Percentiles rank a stretch among this genome's conserved stretches.
Evolutionary conservation across 768 basidiomycete species (phyloP).

Genomic region (Dacryopinax spathularia): DNA sequence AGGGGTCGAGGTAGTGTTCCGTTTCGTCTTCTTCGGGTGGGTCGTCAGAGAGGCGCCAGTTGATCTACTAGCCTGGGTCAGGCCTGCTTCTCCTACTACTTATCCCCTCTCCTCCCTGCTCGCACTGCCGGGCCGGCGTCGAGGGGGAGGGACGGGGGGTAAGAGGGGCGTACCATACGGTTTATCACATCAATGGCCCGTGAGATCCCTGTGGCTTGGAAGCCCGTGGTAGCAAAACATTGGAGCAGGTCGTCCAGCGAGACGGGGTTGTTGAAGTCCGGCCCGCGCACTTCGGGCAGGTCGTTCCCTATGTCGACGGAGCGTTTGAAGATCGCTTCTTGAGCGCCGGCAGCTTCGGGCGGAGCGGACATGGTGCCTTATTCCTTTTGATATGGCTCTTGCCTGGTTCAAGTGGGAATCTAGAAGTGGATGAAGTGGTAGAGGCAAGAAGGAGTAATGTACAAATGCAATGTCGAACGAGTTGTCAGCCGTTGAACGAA

Average conservation of each 20-base stretch:
- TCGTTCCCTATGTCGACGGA: background rate
- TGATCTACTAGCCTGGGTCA: constrained; percentile 37
- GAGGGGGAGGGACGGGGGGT: background rate
- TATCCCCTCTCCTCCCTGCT: too few species aligned
- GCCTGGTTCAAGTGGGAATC: background rate
- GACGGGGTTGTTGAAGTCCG: constrained; percentile 60
- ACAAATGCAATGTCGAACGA: too few species aligned
- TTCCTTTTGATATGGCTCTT: background rate
- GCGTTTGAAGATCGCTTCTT: constrained; percentile 6
- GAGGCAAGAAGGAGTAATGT: background rate
- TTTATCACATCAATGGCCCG: constrained; percentile 82
- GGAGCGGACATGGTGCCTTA: background rate
- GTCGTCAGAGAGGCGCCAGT: constrained; percentile 81
- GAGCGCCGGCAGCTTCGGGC: background rate
- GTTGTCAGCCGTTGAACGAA: too few species aligned
- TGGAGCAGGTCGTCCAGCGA: constrained; percentile 55
- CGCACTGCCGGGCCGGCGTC: background rate
- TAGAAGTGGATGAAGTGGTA: background rate
- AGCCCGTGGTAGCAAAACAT: constrained; percentile 83
- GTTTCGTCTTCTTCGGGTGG: constrained; percentile 55
- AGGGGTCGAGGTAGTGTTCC: constrained; percentile 44
- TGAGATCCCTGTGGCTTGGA: constrained; percentile 89
- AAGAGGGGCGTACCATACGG: constrained; percentile 55
- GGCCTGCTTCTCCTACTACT: background rate
- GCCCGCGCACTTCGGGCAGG: constrained; percentile 48